phyloP scores from a whole-genome alignment of 2,329 filamentous ascomycete species.

The Balansia obtecta region DNA sequence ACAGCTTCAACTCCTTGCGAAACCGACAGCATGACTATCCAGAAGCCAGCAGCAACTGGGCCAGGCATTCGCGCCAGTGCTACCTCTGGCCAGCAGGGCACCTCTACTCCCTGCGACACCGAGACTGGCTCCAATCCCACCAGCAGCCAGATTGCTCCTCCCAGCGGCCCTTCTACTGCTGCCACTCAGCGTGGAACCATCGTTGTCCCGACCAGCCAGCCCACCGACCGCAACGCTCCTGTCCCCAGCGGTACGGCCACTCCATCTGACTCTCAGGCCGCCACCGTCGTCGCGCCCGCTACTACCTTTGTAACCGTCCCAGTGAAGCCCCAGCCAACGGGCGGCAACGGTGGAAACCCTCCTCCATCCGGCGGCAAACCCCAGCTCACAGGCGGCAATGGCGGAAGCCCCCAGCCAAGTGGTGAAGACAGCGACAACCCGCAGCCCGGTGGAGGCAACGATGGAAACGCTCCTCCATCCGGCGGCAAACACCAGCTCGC shows the following conservation, averaged over 20 bases:
- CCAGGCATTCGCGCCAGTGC: background rate
- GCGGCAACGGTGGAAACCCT: background rate
- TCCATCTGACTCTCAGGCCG: background rate
- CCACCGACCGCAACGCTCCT: background rate
- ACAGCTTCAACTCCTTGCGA: background rate
- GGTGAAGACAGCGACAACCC: background rate
- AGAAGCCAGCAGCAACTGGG: background rate
- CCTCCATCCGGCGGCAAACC: background rate
- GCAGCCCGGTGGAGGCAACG: background rate
- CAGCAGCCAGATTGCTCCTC: background rate
- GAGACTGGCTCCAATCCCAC: background rate
- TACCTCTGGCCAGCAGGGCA: background rate
- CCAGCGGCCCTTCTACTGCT: background rate
- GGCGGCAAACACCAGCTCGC: too few species aligned
- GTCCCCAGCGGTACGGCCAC: background rate
- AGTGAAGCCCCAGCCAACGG: background rate
- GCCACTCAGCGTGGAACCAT: background rate
- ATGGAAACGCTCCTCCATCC: background rate
- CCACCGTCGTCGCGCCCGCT: too few species aligned
- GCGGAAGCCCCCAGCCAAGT: background rate
- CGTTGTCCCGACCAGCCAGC: background rate
- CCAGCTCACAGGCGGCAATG: background rate
- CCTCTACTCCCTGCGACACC: background rate
- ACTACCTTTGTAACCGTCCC: too few species aligned
- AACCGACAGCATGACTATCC: background rate